Percentiles rank a stretch among this genome's conserved stretches.
Conservation (phyloP, 2,329 filamentous ascomycete species). For the Aspergillus sclerotialis region DNA sequence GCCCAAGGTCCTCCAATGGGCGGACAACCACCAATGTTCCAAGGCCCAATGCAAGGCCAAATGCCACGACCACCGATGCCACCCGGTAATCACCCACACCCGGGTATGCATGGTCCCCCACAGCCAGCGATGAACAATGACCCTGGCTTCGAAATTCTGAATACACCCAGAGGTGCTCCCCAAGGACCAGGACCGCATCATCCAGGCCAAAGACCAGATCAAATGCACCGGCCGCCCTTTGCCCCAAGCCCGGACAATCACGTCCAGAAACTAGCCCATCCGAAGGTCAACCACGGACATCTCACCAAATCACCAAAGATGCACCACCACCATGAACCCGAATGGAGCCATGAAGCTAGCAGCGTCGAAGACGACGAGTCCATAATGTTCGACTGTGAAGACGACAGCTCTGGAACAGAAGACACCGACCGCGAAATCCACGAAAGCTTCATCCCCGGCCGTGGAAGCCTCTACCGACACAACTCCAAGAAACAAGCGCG, state of each 20-base stretch:
- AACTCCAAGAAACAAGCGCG: slow-evolving; percentile 12
- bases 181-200: not conserved
- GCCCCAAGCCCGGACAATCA: not conserved
- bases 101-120: not conserved
- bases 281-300: not conserved
- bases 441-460: slow-evolving; percentile 10
- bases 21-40: not conserved
- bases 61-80: slow-evolving; percentile 1
- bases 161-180: not conserved
- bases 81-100: not conserved
- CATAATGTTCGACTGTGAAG: slow-evolving; percentile 17
- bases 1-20: not conserved
- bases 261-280: not conserved
- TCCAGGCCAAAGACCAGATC: not conserved
- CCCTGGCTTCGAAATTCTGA: not conserved
- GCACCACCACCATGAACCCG: slow-evolving; percentile 3
- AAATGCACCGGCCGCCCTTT: not conserved
- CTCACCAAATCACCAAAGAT: not conserved
- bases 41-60: not conserved
- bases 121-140: not conserved
- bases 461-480: slow-evolving; percentile 12
- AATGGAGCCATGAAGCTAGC: slow-evolving; percentile 12
- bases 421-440: slow-evolving; percentile 16
- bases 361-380: slow-evolving; percentile 25
- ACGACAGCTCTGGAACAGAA: slow-evolving; percentile 21